A percentile compares a stretch with the other conserved stretches of the same genome.
These are phyloP conservation scores for Paraurostyla sp. DNA, from an alignment of 73 alveolate genomes.

Conservation along the genomic window DNA sequence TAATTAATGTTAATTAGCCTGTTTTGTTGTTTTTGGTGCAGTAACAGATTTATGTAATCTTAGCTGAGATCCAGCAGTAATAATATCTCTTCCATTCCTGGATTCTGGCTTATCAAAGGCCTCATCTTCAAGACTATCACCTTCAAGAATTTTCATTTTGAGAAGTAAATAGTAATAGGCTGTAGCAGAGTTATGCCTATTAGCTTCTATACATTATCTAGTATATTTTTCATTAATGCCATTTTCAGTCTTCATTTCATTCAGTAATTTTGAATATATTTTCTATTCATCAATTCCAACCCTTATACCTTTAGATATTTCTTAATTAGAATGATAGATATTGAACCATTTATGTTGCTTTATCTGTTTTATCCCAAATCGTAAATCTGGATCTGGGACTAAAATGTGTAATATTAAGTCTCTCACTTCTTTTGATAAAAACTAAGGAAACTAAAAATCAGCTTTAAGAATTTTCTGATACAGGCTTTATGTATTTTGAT, in stretches of 20 bases:
- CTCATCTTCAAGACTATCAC: conserved; percentile 7
- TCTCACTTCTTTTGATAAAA: conserved; percentile 60
- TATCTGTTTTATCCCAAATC: conserved; percentile 53
- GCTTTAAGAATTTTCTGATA: conserved; percentile 83
- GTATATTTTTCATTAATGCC: conserved; percentile 77
- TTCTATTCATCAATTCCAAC: conserved; percentile 65
- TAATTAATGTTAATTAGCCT: conserved; percentile 2
- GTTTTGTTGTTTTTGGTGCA: conserved; percentile 49
- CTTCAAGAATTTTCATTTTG: conserved; percentile 60
- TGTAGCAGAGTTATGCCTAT: conserved; percentile 94
- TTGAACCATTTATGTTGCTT: conserved; percentile 71
- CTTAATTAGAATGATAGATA: conserved; percentile 40
- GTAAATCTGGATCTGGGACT: conserved; percentile 75
- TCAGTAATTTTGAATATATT: not conserved
- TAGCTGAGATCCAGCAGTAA: conserved; percentile 20
- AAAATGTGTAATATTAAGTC: conserved; percentile 63
- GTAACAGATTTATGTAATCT: conserved; percentile 30
- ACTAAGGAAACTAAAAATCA: conserved; percentile 76
- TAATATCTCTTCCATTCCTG: too few relatives aligned
- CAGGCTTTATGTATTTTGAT: conserved; percentile 78
- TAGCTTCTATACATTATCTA: conserved; percentile 86
- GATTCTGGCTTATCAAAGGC: too few relatives aligned
- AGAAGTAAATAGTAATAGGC: conserved; percentile 90
- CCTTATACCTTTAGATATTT: conserved; percentile 49
- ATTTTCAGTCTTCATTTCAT: conserved; percentile 76